Conservation (phyloP, 768 basidiomycete genomes). For the Phanerochaete carnosa region DNA sequence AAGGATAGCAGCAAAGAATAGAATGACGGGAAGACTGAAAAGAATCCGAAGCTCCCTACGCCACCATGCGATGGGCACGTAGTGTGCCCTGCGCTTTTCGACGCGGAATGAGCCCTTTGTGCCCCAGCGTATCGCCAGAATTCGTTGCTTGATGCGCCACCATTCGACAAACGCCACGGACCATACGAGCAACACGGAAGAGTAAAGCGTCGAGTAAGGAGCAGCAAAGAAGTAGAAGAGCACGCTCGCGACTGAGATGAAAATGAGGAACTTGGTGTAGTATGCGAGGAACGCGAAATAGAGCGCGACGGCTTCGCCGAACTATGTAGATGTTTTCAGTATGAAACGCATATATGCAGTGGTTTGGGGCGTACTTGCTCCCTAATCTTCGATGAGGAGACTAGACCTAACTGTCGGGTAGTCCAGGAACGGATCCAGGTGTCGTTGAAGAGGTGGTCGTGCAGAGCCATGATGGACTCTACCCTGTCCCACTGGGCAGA, state of each 20-base stretch:
- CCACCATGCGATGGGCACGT: constrained; percentile 61
- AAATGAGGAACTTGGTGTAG: constrained; percentile 76
- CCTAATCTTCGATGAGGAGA: constrained; percentile 66
- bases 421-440: constrained; percentile 79
- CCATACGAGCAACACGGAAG: constrained; percentile 77
- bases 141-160: constrained; percentile 86
- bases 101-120: constrained; percentile 75
- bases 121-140: constrained; percentile 79
- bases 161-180: constrained; percentile 83
- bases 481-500: constrained; percentile 75
- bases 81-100: constrained; percentile 66
- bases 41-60: constrained; percentile 64
- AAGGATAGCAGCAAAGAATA: constrained; percentile 68
- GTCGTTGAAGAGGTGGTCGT: constrained; percentile 80
- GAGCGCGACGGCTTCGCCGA: constrained; percentile 78
- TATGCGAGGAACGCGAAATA: constrained; percentile 88
- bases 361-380: constrained; percentile 51
- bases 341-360: background rate
- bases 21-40: constrained; percentile 68
- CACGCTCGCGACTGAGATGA: constrained; percentile 71
- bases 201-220: constrained; percentile 77
- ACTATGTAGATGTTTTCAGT: constrained; percentile 34
- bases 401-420: constrained; percentile 55
- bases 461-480: constrained; percentile 78
- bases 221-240: constrained; percentile 66